A percentile compares a stretch with the other conserved stretches of the same genome.
These are phyloP conservation scores for Paraurostyla sp. DNA, from an alignment of 73 alveolate genomes.

Conservation along the genomic window DNA sequence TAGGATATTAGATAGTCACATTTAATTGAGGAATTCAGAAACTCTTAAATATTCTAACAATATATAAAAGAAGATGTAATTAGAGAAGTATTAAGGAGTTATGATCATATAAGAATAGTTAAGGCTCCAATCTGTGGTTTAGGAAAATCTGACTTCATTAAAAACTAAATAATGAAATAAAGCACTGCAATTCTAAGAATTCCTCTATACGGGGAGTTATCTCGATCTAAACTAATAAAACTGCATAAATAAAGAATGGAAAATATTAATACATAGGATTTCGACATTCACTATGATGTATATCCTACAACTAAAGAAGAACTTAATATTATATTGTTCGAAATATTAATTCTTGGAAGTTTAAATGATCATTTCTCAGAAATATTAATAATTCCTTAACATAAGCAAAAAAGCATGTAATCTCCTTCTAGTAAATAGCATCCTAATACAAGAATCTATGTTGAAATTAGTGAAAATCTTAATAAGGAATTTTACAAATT, in stretches of 20 bases:
- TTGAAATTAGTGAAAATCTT: constrained; percentile 3
- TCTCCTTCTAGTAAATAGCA: too few species aligned
- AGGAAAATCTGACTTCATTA: constrained; percentile 21
- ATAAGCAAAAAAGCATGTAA: too few species aligned
- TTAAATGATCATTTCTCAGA: constrained; percentile 21
- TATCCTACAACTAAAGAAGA: constrained; percentile 20
- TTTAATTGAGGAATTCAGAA: not conserved
- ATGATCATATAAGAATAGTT: not conserved
- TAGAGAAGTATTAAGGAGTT: not conserved
- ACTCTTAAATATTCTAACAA: not conserved
- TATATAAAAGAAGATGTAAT: constrained; percentile 13
- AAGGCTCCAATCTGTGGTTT: not conserved
- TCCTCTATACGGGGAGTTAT: constrained; percentile 27
- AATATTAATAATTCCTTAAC: not conserved
- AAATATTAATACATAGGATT: not conserved
- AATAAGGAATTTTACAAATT: not conserved
- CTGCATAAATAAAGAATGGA: not conserved
- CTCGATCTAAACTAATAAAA: not conserved
- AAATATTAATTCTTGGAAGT: constrained; percentile 4
- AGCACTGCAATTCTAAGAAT: constrained; percentile 21
- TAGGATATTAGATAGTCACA: not conserved
- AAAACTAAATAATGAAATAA: not conserved
- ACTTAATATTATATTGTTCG: constrained; percentile 1
- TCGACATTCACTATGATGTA: constrained; percentile 36
- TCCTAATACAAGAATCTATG: not conserved